phyloP scores from a whole-genome alignment of 768 basidiomycete species.

The Pisolithus tinctorius region DNA sequence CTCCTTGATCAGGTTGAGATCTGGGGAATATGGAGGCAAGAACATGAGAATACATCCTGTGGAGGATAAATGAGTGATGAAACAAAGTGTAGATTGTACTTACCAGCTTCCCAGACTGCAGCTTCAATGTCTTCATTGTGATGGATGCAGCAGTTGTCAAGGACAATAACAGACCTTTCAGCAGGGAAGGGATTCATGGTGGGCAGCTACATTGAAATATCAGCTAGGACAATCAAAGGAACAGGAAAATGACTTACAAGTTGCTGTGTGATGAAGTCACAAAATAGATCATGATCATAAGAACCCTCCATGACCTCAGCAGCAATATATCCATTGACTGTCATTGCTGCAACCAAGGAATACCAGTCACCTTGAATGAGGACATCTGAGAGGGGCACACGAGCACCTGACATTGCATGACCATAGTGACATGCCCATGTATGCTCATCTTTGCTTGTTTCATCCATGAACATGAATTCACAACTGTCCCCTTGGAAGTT shows the following conservation, averaged over 20 bases:
- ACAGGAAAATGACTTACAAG: not conserved
- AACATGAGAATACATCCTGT: no score
- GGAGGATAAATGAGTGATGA: no score
- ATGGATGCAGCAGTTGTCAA: constrained; percentile 29
- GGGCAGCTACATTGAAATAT: constrained; percentile 29
- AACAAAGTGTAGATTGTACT: no score
- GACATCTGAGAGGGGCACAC: constrained; percentile 12
- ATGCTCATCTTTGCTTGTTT: constrained; percentile 17
- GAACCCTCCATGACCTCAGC: no score
- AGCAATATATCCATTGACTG: no score
- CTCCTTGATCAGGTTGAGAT: no score
- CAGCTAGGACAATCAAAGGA: constrained; percentile 1
- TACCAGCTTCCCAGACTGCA: no score
- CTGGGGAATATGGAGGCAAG: no score
- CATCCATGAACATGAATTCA: constrained; percentile 21
- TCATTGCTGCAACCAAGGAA: constrained; percentile 29
- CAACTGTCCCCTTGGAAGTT: constrained; percentile 8
- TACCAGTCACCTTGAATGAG: constrained; percentile 27
- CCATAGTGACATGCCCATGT: constrained; percentile 20
- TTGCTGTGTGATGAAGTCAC: no score
- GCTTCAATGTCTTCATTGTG: no score
- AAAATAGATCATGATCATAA: no score
- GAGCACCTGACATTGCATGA: constrained; percentile 13
- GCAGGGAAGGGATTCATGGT: constrained; percentile 24
- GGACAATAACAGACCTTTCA: constrained; percentile 18